Conservation (phyloP, 768 basidiomycete genomes). For the Leccinum fibrillosum region DNA sequence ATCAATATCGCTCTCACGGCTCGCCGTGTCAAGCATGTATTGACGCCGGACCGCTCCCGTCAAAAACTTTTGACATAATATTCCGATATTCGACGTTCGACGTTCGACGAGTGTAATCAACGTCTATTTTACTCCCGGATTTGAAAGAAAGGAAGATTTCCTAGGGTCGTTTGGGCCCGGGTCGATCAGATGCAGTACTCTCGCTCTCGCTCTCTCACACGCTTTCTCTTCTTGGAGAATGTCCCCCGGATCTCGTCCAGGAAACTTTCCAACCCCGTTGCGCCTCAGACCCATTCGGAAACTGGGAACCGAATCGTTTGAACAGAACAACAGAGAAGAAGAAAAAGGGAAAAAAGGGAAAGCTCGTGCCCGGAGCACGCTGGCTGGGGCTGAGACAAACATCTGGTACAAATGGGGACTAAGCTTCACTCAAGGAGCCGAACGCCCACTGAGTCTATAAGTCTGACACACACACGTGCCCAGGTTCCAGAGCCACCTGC, state of each 20-base stretch:
- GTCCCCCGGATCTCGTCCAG: constrained; percentile 4
- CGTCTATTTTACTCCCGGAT: constrained; percentile 9
- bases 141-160: neutral
- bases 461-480: neutral
- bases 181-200: constrained; percentile 5
- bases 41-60: neutral
- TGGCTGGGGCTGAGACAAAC: neutral
- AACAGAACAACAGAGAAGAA: neutral
- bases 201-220: neutral
- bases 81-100: constrained; percentile 10
- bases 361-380: constrained; percentile 15
- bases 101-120: constrained; percentile 8
- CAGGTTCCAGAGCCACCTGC: neutral
- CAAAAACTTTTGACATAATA: neutral
- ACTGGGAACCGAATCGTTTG: constrained; percentile 5
- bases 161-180: constrained; percentile 7
- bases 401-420: neutral
- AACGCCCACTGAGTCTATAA: neutral
- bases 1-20: neutral
- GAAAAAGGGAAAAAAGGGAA: neutral
- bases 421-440: neutral
- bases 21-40: neutral
- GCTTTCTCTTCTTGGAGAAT: neutral
- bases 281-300: constrained; percentile 21
- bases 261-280: constrained; percentile 4